Base-by-base conservation (phyloP, 2,329 filamentous ascomycete genomes). In the Celoporthe dispersa region DNA sequence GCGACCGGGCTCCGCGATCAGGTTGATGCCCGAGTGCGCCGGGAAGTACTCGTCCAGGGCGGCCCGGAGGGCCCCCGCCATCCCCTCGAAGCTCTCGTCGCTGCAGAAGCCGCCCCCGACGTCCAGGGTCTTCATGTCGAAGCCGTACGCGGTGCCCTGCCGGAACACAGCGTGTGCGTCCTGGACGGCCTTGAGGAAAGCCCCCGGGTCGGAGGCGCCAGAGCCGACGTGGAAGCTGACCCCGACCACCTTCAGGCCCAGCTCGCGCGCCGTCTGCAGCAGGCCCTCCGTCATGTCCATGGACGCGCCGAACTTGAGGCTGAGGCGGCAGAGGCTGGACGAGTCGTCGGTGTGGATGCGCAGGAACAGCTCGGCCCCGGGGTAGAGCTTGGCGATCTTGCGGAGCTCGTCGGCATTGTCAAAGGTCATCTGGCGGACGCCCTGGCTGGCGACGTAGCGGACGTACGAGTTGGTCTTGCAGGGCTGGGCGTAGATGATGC, bases 391-490 rank as follows among this genome's bases (percentile, higher is more conserved):
- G 82, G 97, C 96, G 81, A 97, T 95, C 88, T 99, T 99, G 88
- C 95, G 94, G 66, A 99, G 88, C 86, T 99, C 96, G 80, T 99
- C 96, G 79, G 92, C 90, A 77, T 99, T 99, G 87, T 99, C 96
- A 79, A 99, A 98, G 2, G 96, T 99, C 95, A 99, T 98, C 86
- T 97, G 93, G 84, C 92, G 95, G 79, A 99, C 96, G 75, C 92
- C 92, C 75, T 91, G 86, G 79, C 90, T 88, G 78, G 92, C 90
- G 74, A 97, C 96, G 78, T 94, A 97, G 78, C 94, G 94, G 73
- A 99, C 87, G 81, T 98, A 98, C 63, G 95, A 98, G 84, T 96
- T 97, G 77, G 96, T 99, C 90, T 99, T 99, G 92, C 96, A 98
- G 68, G 96, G 96, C 84, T 99, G 96, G 64, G 96, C 96, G 79